A percentile compares a stretch with the other conserved stretches of the same genome.
phyloP scores from a whole-genome alignment of 495 filamentous ascomycete genomes.

The Trichoderma parareesei region DNA sequence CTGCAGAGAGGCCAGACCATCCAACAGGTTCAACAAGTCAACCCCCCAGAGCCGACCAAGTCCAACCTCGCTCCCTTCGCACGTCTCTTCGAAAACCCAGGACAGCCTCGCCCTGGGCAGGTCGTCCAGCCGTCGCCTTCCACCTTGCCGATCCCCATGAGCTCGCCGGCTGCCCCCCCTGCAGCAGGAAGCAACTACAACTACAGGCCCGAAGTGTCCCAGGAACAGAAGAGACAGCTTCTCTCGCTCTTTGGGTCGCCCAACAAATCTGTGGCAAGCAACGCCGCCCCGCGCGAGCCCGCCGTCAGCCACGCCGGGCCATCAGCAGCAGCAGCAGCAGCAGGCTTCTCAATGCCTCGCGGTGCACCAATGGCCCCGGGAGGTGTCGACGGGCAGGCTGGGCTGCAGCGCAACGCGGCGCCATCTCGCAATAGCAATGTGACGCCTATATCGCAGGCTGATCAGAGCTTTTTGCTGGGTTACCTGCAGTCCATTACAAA shows the following conservation, averaged over 20 bases:
- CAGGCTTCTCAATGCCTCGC: conserved; percentile 18
- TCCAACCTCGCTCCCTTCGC: neutral
- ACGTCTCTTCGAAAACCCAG: neutral
- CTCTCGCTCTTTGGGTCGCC: conserved; percentile 67
- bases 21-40: neutral
- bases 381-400: conserved; percentile 21
- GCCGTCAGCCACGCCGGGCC: neutral
- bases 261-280: conserved; percentile 23
- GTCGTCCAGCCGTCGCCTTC: neutral
- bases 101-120: neutral
- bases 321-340: neutral
- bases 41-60: neutral
- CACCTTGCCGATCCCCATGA: neutral
- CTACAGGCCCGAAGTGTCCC: conserved; percentile 27
- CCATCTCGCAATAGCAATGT: conserved; percentile 37
- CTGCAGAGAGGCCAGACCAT: neutral
- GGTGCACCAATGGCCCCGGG: conserved; percentile 36
- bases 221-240: conserved; percentile 58
- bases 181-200: conserved; percentile 14
- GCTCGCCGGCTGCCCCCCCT: conserved; percentile 10
- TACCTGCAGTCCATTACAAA: conserved; percentile 50
- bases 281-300: conserved; percentile 5
- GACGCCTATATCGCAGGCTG: conserved; percentile 53
- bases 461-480: conserved; percentile 70
- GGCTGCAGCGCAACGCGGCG: conserved; percentile 19